phyloP scores from a whole-genome alignment of 2,329 filamentous ascomycete species.

The Pseudonectria foliicola region DNA sequence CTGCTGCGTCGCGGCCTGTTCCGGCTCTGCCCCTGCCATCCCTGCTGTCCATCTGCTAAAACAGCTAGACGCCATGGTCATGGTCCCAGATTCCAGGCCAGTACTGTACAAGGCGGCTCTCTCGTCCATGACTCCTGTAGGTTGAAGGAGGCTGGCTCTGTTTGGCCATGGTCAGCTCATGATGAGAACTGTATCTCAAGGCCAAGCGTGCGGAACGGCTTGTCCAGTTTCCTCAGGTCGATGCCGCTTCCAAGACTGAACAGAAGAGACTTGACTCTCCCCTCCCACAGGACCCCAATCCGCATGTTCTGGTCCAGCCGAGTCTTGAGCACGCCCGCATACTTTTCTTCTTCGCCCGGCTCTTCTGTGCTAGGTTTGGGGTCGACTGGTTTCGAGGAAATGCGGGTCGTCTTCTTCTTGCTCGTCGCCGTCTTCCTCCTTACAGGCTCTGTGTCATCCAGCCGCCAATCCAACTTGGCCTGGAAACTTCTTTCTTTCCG shows the following conservation, averaged over 20 bases:
- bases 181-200: slow-evolving; percentile 79
- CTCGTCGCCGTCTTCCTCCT: slow-evolving; percentile 5
- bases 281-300: slow-evolving; percentile 86
- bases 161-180: slow-evolving; percentile 31
- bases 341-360: slow-evolving; percentile 53
- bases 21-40: too few species aligned
- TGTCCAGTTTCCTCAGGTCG: slow-evolving; percentile 68
- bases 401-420: slow-evolving; percentile 3
- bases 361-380: slow-evolving; percentile 6
- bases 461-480: slow-evolving; percentile 46
- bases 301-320: slow-evolving; percentile 82
- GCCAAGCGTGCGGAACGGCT: slow-evolving; percentile 69
- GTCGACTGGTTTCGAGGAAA: slow-evolving; percentile 8
- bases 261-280: slow-evolving; percentile 81
- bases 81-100: too few species aligned
- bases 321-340: slow-evolving; percentile 83
- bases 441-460: slow-evolving; percentile 32
- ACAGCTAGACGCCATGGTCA: too few species aligned
- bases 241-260: slow-evolving; percentile 86
- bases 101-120: not conserved
- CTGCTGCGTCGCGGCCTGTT: too few species aligned
- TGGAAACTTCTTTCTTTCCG: slow-evolving; percentile 39
- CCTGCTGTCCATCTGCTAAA: too few species aligned
- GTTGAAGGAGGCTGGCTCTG: not conserved
- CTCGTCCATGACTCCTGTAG: too few species aligned